Conservation (phyloP, 306 rosid species). For the Cicer pinnatifidum region DNA sequence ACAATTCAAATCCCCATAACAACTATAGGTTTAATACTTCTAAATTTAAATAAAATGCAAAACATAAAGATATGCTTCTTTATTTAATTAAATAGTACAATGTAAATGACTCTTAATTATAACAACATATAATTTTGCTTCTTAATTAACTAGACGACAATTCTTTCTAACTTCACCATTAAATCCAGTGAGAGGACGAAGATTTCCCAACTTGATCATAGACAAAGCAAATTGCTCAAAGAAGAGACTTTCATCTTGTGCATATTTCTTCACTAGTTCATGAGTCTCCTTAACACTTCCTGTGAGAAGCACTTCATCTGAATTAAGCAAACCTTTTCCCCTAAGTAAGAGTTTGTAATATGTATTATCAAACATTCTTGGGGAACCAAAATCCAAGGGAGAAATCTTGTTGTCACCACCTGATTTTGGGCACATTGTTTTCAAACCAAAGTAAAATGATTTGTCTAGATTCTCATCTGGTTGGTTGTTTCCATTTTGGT, state of each 20-base stretch:
- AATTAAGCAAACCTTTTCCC: conserved; percentile 76
- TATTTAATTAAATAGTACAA: background rate
- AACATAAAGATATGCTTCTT: background rate
- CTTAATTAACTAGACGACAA: conserved; percentile 63
- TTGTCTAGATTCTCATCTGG: conserved; percentile 69
- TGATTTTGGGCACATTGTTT: conserved; percentile 67
- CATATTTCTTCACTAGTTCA: conserved; percentile 62
- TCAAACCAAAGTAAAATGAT: conserved; percentile 64
- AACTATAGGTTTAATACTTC: background rate
- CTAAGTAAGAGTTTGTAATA: conserved; percentile 69
- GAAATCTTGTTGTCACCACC: conserved; percentile 75
- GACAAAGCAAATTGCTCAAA: conserved; percentile 75
- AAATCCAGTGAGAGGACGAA: conserved; percentile 68
- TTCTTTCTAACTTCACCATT: conserved; percentile 77
- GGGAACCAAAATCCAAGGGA: conserved; percentile 80
- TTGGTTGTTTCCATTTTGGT: conserved; percentile 79
- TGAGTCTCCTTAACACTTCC: conserved; percentile 55
- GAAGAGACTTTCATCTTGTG: conserved; percentile 65
- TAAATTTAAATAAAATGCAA: background rate
- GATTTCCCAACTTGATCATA: conserved; percentile 77
- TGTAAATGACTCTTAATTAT: background rate
- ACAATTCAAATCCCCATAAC: conserved; percentile 28
- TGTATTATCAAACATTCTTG: conserved; percentile 67
- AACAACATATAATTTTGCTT: background rate
- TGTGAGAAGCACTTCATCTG: conserved; percentile 76